Evolutionary conservation across 371 early-diverging fungal genomes (phyloP), one percentile per base, ranked within the genome.

Genomic region (Thermomucor indicae-seudaticae): DNA sequence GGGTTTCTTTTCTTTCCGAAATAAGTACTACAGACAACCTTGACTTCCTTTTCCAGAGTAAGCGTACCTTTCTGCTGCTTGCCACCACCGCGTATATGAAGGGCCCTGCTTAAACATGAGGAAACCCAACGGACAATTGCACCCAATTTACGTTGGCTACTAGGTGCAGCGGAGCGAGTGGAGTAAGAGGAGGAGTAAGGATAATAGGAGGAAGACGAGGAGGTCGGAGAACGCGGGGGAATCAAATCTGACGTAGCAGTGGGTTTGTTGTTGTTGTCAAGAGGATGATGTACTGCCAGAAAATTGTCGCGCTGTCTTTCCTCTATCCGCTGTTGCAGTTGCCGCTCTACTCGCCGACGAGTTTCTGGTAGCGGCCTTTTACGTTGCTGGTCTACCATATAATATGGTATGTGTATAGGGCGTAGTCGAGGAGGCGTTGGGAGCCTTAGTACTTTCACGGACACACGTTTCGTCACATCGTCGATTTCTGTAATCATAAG

Each of bases 401-500:
- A 17, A 23, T 28, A n/a, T 11, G 45, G 39, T 11, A 50, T 16
- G 12, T 27, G 24, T 14, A 56, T 45, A 2, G 57, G 46, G 19
- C 27, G 34, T 30, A 56, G 34, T 16, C 31, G 3, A 6, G 47
- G 47, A 30, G 46, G 46, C 0, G 24, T 24, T 20, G 57, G 57
- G 3, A 56, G 45, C 17, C 46, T 39, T 12, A 38, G 24, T 6
- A 56, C 47, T 14, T 38, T 43, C 14, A 50, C 38, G n/a, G 50
- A 50, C 14, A 50, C 51, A 11, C 51, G 44, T 17, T 39, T 40
- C n/a, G 57, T 56, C 5, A 43, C n/a, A 32, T 40, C 40, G 31
- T 56, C 46, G 3, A 49, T 50, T 17, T 56, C 40, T 16, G 41
- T 50, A 5, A 56, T 45, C 45, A 56, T 50, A 16, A 54, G 43